Percentiles rank a stretch among this genome's conserved stretches.
Evolutionary conservation across 2,329 filamentous ascomycete species (phyloP).

Genomic region (Colletotrichum echinochloae): DNA sequence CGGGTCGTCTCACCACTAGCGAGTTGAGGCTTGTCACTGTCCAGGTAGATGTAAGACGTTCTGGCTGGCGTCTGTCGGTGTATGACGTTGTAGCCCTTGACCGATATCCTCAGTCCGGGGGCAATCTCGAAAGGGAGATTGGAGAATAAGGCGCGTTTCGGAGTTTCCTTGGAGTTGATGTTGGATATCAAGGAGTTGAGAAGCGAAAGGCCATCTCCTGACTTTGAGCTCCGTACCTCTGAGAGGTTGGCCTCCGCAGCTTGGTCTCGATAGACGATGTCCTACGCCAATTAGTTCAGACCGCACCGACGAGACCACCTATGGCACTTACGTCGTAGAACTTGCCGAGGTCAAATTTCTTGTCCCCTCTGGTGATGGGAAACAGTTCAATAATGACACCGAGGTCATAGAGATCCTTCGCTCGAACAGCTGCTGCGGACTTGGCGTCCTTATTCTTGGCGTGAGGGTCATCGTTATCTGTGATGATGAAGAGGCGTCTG

Average conservation of each 20-base stretch:
- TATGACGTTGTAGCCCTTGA: constrained; percentile 92
- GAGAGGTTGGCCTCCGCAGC: constrained; percentile 71
- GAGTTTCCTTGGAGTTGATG: constrained; percentile 89
- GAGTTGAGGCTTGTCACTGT: constrained; percentile 87
- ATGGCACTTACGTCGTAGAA: constrained; percentile 84
- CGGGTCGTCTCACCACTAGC: constrained; percentile 79
- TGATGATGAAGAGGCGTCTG: constrained; percentile 92
- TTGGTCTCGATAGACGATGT: constrained; percentile 89
- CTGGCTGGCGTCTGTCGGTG: constrained; percentile 85
- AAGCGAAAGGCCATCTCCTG: constrained; percentile 80
- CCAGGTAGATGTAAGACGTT: constrained; percentile 88
- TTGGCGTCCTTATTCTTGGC: constrained; percentile 76
- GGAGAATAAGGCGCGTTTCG: constrained; percentile 87
- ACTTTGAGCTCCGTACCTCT: constrained; percentile 72
- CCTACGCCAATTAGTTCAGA: constrained; percentile 59
- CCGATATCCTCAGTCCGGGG: constrained; percentile 84
- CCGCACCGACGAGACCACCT: not conserved
- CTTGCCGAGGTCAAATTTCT: constrained; percentile 81
- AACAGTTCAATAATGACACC: constrained; percentile 94
- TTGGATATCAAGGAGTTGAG: constrained; percentile 85
- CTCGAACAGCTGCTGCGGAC: constrained; percentile 83
- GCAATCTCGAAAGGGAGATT: constrained; percentile 90
- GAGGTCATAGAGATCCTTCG: constrained; percentile 94
- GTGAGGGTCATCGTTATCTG: constrained; percentile 92
- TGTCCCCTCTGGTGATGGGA: constrained; percentile 79